phyloP scores from a whole-genome alignment of 441 rosid genomes.

The Flueggea neowawraea region DNA sequence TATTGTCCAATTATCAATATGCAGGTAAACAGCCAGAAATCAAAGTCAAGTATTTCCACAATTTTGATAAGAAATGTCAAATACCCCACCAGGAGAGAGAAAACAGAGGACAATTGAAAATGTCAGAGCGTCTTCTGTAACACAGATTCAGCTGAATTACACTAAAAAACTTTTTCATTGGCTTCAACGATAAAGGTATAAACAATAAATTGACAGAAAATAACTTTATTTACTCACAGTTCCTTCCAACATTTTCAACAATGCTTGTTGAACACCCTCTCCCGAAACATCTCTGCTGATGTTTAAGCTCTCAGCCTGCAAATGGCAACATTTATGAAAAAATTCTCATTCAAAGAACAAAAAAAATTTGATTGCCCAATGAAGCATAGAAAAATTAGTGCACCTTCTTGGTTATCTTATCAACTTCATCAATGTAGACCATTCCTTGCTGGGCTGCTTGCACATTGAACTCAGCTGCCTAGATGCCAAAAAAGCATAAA shows the following conservation, averaged over 20 bases:
- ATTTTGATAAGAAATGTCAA: no score
- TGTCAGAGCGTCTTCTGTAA: no score
- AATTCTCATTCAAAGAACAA: not conserved
- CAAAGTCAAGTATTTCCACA: no score
- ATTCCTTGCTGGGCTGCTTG: conserved; percentile 98
- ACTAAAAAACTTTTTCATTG: no score
- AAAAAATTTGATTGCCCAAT: not conserved
- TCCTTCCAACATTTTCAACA: conserved; percentile 96
- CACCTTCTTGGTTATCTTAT: conserved; percentile 95
- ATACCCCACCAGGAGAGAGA: no score
- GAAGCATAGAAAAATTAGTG: conserved; percentile 1
- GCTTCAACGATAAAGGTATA: not conserved
- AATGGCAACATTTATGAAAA: conserved; percentile 7
- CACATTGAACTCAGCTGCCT: conserved; percentile 91
- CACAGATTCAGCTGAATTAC: no score
- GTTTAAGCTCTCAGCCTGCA: conserved; percentile 93
- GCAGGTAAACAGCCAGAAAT: no score
- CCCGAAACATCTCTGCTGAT: conserved; percentile 96
- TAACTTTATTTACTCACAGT: conserved; percentile 60
- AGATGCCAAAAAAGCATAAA: conserved; percentile 18
- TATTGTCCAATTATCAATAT: no score
- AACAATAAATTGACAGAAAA: conserved; percentile 3
- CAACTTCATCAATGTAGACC: conserved; percentile 96
- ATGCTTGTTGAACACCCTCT: conserved; percentile 96
- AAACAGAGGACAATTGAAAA: no score